phyloP scores from a whole-genome alignment of 2,329 filamentous ascomycete genomes.

The Clarireedia monteithiana region DNA sequence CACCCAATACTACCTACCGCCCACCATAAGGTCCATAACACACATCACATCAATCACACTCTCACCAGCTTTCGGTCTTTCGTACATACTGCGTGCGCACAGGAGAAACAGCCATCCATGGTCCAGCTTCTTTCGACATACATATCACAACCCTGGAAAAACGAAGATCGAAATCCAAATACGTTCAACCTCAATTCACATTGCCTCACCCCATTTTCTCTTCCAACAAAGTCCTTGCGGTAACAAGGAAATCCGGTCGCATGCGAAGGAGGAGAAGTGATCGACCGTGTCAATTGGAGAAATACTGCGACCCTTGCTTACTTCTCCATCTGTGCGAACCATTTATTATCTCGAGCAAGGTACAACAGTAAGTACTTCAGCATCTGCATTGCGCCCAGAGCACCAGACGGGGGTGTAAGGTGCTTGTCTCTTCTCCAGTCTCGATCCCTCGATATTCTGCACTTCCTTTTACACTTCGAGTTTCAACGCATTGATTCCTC shows the following conservation, averaged over 20 bases:
- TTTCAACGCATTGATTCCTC: conserved; percentile 11
- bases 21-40: too few species aligned
- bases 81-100: too few species aligned
- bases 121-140: too few species aligned
- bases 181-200: too few species aligned
- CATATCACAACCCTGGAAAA: too few species aligned
- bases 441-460: background rate
- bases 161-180: too few species aligned
- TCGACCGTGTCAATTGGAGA: background rate
- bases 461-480: background rate
- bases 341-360: background rate
- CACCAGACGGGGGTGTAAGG: background rate
- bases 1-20: too few species aligned
- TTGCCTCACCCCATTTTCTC: background rate
- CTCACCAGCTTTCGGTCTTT: too few species aligned
- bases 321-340: conserved; percentile 1
- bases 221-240: background rate
- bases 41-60: too few species aligned
- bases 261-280: background rate
- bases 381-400: background rate
- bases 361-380: background rate
- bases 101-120: too few species aligned
- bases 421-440: background rate
- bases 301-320: background rate
- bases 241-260: background rate